Percentiles rank a stretch among this genome's conserved stretches.
These are phyloP conservation scores for Claviceps pusilla DNA, from an alignment of 2,329 filamentous ascomycete genomes.

Conservation along the genomic window DNA sequence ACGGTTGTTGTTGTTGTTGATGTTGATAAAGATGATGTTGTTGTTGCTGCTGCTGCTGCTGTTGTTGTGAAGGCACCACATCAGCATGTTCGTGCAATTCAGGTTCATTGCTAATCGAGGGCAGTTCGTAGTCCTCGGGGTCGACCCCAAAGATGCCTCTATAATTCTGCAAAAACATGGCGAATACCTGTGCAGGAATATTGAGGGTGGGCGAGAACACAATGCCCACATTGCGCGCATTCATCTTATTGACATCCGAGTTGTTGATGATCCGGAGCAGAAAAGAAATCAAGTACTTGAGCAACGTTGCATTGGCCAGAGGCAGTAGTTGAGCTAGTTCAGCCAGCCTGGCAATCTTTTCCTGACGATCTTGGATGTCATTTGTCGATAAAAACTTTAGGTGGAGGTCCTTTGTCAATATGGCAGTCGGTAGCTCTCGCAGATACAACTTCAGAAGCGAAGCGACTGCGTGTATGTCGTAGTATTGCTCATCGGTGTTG, in stretches of 20 bases:
- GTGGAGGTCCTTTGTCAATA: conserved; percentile 81
- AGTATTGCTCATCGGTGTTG: conserved; percentile 65
- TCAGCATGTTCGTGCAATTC: conserved; percentile 20
- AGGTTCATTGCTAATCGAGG: conserved; percentile 27
- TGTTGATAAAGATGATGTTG: not conserved
- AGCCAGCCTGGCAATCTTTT: conserved; percentile 65
- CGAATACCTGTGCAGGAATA: conserved; percentile 88
- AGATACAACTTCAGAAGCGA: conserved; percentile 89
- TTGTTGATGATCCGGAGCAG: conserved; percentile 88
- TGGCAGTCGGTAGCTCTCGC: conserved; percentile 78
- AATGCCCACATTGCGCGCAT: conserved; percentile 89
- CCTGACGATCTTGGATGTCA: conserved; percentile 57
- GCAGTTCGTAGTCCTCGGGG: conserved; percentile 48
- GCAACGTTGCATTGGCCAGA: conserved; percentile 60
- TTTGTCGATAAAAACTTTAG: conserved; percentile 74
- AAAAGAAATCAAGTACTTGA: conserved; percentile 76
- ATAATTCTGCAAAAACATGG: conserved; percentile 84
- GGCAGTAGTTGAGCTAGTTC: conserved; percentile 70
- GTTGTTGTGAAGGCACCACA: conserved; percentile 6
- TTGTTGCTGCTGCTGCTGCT: not conserved
- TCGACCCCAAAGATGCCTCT: conserved; percentile 66
- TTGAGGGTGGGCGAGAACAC: conserved; percentile 96
- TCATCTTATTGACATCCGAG: conserved; percentile 90
- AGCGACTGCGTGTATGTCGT: conserved; percentile 91
- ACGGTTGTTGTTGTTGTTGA: not conserved